Base-by-base conservation (phyloP, 2,329 filamentous ascomycete genomes). In the Hortaea werneckii region DNA sequence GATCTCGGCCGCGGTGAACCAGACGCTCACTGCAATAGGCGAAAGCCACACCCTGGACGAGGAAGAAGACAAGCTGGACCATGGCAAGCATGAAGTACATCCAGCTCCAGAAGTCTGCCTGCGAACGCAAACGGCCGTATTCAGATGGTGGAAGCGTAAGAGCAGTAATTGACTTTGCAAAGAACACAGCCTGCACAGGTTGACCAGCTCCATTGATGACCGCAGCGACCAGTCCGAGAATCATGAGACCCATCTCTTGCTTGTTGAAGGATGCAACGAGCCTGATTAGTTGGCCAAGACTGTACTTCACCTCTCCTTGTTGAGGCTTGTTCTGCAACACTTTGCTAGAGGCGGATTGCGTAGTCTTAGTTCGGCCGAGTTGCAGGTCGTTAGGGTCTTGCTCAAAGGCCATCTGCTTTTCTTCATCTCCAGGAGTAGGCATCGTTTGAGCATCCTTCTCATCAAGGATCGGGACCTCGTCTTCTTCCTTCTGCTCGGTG, bases 81-180 rank as follows among this genome's bases (percentile, higher is more conserved):
- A 87, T 65, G 2, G 80, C 88, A 45, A 95, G 73, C 76, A 94
- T 88, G 52, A 89, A 75, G 65, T 83, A 95, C 87, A 95, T 94
- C 57, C 81, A 69, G 46, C 80, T 82, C 87, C 87, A 95, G 64
- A 95, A 95, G 60, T 87, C 79, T 13, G 84, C 81, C 48, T 90
- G 77, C 12, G 75, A 71, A 53, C 82, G 78, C 43, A 94, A 73
- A 44, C 79, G 65, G 29, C 61, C 65, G 37, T 71, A 78, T 63
- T 73, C 72, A 32, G 54, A 64, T 11, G 68, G 20, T 27, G 72
- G 77, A 13, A 82, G 67, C 6, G 82, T 78, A 9, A 92, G 73
- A 6, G 80, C 78, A 49, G 79, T 78, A 64, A 96, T 89, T 47
- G 87, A 78, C 66, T 95, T 95, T 58, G 88, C 83, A 58, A 95